Conservation (phyloP, 1,139 yeast genomes). For the Scheffersomyces lignicola region DNA sequence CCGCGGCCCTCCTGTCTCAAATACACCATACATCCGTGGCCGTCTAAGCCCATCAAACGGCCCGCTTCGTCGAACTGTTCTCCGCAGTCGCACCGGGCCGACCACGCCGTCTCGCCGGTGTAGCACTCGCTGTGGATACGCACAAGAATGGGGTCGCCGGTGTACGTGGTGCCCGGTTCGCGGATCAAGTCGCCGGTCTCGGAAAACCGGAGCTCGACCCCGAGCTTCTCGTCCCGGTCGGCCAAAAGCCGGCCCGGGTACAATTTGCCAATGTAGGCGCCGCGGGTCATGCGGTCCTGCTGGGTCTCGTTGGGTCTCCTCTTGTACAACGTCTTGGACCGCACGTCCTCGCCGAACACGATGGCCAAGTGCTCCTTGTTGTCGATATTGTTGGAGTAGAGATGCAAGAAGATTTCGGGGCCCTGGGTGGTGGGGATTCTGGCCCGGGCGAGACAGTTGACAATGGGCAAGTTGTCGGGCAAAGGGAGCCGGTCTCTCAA, state of each 20-base stretch:
- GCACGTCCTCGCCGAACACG: slow-evolving; percentile 89
- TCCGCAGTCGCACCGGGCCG: slow-evolving; percentile 98
- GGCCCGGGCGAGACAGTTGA: slow-evolving; percentile 90
- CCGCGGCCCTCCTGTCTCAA: slow-evolving; percentile 98
- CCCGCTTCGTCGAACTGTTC: slow-evolving; percentile 99
- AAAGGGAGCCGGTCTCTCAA: slow-evolving; percentile 20
- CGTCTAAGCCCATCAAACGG: slow-evolving; percentile 78
- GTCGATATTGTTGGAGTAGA: slow-evolving; percentile 84
- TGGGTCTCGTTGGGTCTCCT: slow-evolving; percentile 73
- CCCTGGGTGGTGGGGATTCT: slow-evolving; percentile 92
- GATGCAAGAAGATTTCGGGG: slow-evolving; percentile 87
- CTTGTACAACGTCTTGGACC: slow-evolving; percentile 72
- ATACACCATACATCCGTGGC: slow-evolving; percentile 93
- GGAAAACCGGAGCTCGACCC: slow-evolving; percentile 48
- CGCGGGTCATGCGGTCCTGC: slow-evolving; percentile 92
- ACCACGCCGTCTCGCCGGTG: slow-evolving; percentile 99
- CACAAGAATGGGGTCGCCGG: slow-evolving; percentile 48
- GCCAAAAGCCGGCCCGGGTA: slow-evolving; percentile 81
- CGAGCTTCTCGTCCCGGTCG: slow-evolving; percentile 53
- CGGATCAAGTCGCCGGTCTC: slow-evolving; percentile 49
- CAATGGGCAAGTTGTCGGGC: slow-evolving; percentile 54
- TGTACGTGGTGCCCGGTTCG: slow-evolving; percentile 32
- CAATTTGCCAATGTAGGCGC: slow-evolving; percentile 89
- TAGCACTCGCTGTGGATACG: slow-evolving; percentile 97
- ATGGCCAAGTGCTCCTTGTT: slow-evolving; percentile 95